Percentiles rank a stretch among this genome's conserved stretches.
phyloP scores from a whole-genome alignment of 306 rosid genomes.

The Pueraria montana region DNA sequence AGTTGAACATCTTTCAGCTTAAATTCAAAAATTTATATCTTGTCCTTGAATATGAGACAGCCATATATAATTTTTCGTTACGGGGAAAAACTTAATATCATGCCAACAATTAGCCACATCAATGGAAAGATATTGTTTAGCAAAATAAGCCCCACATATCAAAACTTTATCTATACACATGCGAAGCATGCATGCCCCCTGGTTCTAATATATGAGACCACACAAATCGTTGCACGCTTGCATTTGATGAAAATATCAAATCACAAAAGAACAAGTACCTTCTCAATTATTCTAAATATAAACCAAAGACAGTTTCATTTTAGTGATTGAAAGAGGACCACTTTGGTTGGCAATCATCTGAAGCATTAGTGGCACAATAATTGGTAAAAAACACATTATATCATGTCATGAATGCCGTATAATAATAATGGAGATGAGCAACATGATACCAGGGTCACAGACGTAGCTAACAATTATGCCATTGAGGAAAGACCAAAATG shows the following conservation, averaged over 20 bases:
- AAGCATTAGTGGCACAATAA: conserved; percentile 54
- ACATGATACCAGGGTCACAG: conserved; percentile 45
- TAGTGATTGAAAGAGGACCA: conserved; percentile 48
- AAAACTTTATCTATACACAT: background rate
- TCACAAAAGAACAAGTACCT: background rate
- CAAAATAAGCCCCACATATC: background rate
- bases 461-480: conserved; percentile 56
- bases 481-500: background rate
- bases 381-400: conserved; percentile 58
- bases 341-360: conserved; percentile 57
- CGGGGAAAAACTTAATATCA: background rate
- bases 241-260: conserved; percentile 29
- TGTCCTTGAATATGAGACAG: conserved; percentile 6
- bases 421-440: conserved; percentile 47
- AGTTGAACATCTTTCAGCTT: background rate
- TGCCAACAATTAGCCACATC: conserved; percentile 17
- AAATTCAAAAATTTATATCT: background rate
- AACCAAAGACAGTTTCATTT: conserved; percentile 28
- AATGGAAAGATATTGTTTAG: background rate
- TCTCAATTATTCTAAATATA: conserved; percentile 34
- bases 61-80: background rate
- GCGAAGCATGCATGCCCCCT: background rate
- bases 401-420: conserved; percentile 56
- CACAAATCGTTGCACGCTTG: conserved; percentile 1
- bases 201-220: background rate